phyloP scores from a whole-genome alignment of 2,329 filamentous ascomycete genomes.

The Zalaria sp. region DNA sequence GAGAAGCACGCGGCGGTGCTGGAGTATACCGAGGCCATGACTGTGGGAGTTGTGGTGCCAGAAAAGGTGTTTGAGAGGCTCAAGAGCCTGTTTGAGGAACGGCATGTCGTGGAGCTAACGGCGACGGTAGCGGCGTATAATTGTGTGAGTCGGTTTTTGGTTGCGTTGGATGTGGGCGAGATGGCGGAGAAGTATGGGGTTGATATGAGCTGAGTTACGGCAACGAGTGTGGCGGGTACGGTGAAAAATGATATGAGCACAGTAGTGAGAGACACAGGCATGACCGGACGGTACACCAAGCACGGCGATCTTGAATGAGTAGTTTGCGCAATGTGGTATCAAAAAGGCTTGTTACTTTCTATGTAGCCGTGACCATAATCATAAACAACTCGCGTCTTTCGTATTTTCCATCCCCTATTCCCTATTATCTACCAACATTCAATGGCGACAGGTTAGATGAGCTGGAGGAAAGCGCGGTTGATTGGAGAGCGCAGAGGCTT shows the following conservation, averaged over 20 bases:
- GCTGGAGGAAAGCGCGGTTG: slow-evolving; percentile 95
- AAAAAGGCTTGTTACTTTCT: too few relatives aligned
- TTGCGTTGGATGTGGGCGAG: slow-evolving; percentile 22
- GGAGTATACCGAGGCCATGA: slow-evolving; percentile 19
- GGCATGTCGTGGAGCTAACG: slow-evolving; percentile 19
- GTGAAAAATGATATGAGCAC: too few relatives aligned
- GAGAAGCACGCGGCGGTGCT: slow-evolving; percentile 17
- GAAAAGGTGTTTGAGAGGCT: slow-evolving; percentile 15
- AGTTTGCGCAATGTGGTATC: too few relatives aligned
- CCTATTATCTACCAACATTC: too few relatives aligned
- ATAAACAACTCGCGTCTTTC: too few relatives aligned
- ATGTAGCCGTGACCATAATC: too few relatives aligned
- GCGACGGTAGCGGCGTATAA: slow-evolving; percentile 21
- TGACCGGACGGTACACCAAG: too few relatives aligned
- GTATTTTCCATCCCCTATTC: too few relatives aligned
- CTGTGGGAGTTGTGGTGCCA: slow-evolving; percentile 14
- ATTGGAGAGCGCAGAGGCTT: slow-evolving; percentile 79
- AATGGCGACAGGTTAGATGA: slow-evolving; percentile 48
- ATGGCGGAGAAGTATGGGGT: slow-evolving; percentile 17
- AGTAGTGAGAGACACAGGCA: too few relatives aligned
- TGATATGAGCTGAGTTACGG: slow-evolving; percentile 10
- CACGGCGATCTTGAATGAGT: too few relatives aligned
- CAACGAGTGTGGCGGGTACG: too few relatives aligned
- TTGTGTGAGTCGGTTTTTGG: slow-evolving; percentile 22
- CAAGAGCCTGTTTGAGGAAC: slow-evolving; percentile 13